Conservation (phyloP, 2,329 filamentous ascomycete species). For the Lasiodiplodia hormozganensis region DNA sequence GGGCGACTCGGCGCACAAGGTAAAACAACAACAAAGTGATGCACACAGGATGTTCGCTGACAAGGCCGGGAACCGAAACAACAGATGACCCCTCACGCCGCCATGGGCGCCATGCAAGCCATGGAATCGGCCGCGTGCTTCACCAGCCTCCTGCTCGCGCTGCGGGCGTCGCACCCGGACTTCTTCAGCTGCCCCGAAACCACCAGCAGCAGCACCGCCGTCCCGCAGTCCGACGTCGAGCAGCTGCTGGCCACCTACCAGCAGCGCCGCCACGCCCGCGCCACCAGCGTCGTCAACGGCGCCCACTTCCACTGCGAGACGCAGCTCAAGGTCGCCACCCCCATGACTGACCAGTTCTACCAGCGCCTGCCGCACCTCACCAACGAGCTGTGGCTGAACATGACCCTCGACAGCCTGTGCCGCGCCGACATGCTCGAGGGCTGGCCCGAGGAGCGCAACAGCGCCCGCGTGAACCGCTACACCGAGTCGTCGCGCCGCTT, state of each 20-base stretch:
- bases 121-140: conserved; percentile 36
- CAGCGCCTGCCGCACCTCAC: neutral
- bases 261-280: neutral
- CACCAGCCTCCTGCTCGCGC: conserved; percentile 17
- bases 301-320: conserved; percentile 2
- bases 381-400: conserved; percentile 9
- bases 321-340: conserved; percentile 3
- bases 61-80: neutral
- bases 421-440: conserved; percentile 2
- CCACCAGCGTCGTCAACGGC: neutral
- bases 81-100: conserved; percentile 34
- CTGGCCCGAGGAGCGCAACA: neutral
- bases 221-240: neutral
- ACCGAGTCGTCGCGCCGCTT: neutral
- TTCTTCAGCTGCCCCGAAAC: neutral
- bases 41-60: neutral
- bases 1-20: conserved; percentile 54
- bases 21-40: conserved; percentile 25
- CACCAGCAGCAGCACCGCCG: no score
- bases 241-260: neutral
- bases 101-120: conserved; percentile 36
- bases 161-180: neutral
- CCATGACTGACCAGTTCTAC: neutral
- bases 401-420: neutral
- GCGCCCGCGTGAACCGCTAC: conserved; percentile 1